Evolutionary conservation across 192 early-diverging fungal species (phyloP), one percentile per base, ranked within the genome.

Genomic region (Ambispora gerdemannii): DNA sequence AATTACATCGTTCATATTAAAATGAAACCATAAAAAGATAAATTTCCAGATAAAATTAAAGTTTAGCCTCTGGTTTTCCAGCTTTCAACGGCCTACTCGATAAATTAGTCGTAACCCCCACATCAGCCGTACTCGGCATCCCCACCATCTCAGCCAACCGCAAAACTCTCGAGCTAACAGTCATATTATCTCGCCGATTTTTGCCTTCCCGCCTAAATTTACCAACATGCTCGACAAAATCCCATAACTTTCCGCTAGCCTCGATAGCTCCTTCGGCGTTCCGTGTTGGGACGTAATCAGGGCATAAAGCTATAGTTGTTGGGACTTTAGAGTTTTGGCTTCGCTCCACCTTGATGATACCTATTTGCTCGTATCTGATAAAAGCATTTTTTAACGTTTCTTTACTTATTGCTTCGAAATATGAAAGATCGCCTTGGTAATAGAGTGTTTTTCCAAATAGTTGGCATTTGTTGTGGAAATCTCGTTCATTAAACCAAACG

Each of bases 371-470:
- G 27, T 90, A 75, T 11, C 90, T 80, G n/a, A 78, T 80, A 52
- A 92, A 83, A 25, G 89, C 91, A 72, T 92, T 92, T 61, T 87
- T 88, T 34, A 94, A 64, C 0, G 90, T 94, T 63, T 94, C 92
- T 72, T 91, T 92, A 75, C 92, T 94, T 64, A 91, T 81, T 17
- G 91, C 87, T 71, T 94, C 92, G 72, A 94, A 84, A 76, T 92
- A 92, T 3, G 87, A 77, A 47, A 83, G 71, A 55, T 85, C 80
- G 30, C 90, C 92, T 74, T 94, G 90, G 74, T 91, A 92, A 75
- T 92, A 94, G 15, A 94, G 74, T 0, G 92, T 92, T 77, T 91
- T 90, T 32, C 91, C 92, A 74, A 94, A 80, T 35, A 86, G 76
- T 76, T 94, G 92, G 28, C 83, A 77, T 47, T 87, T 80, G 31